Conservation (phyloP, 768 basidiomycete species). For the Nidularia sp. region DNA sequence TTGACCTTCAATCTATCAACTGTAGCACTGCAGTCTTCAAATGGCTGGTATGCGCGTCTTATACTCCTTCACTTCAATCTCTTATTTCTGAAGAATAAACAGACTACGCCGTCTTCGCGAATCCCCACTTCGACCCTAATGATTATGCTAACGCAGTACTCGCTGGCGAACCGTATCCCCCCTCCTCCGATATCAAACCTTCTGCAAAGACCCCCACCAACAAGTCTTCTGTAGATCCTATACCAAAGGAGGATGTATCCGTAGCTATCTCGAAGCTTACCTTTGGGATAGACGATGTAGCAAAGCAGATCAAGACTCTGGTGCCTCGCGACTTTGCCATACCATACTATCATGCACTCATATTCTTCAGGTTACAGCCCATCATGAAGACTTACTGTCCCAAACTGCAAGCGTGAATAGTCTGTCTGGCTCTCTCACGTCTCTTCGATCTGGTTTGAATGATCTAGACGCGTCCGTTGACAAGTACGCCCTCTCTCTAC, state of each 20-base stretch:
- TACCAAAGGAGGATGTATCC: conserved; percentile 81
- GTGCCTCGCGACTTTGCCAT: conserved; percentile 34
- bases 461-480: conserved; percentile 76
- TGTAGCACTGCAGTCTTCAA: too few relatives aligned
- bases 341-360: conserved; percentile 8
- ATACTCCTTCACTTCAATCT: too few relatives aligned
- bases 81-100: not conserved
- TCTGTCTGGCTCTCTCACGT: conserved; percentile 65
- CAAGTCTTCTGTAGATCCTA: conserved; percentile 29
- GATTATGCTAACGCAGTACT: conserved; percentile 90
- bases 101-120: conserved; percentile 79
- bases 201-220: conserved; percentile 30
- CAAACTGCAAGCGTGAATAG: conserved; percentile 74
- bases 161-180: conserved; percentile 74
- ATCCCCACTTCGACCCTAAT: conserved; percentile 75
- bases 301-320: conserved; percentile 82
- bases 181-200: conserved; percentile 24
- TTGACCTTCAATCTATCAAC: too few relatives aligned
- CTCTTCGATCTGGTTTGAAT: conserved; percentile 64
- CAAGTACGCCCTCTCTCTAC: conserved; percentile 43
- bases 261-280: conserved; percentile 86
- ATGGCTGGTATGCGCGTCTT: too few relatives aligned
- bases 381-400: conserved; percentile 78
- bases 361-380: conserved; percentile 60
- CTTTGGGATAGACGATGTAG: conserved; percentile 86